phyloP scores from a whole-genome alignment of 2,329 filamentous ascomycete genomes.

The Aureobasidium sp. region DNA sequence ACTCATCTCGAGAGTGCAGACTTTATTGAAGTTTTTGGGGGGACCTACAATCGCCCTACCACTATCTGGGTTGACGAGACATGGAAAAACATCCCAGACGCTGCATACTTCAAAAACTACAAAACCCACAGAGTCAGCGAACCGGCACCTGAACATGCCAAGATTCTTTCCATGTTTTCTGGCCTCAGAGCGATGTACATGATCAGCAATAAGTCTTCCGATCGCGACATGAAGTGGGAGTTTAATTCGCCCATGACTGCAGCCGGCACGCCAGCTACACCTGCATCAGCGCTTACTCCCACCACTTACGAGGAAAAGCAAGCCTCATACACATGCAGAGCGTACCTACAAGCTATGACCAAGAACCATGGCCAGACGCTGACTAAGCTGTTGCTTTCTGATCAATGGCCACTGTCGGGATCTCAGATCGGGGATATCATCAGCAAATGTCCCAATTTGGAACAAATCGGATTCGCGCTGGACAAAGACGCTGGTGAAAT shows the following conservation, averaged over 20 bases:
- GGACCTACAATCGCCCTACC: constrained; percentile 50
- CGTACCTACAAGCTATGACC: constrained; percentile 59
- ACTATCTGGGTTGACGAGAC: constrained; percentile 33
- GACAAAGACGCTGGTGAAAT: constrained; percentile 53
- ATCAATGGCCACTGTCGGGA: constrained; percentile 59
- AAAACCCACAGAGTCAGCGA: constrained; percentile 26
- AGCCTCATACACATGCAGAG: constrained; percentile 44
- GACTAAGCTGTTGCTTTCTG: constrained; percentile 62
- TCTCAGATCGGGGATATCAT: constrained; percentile 57
- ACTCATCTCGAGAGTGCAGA: constrained; percentile 53
- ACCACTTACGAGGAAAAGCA: constrained; percentile 33
- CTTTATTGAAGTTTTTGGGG: constrained; percentile 58
- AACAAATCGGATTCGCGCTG: constrained; percentile 63
- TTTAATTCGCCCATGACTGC: not conserved
- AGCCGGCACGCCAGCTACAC: not conserved
- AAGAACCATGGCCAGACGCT: constrained; percentile 57
- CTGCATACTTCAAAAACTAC: constrained; percentile 29
- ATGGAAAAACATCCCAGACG: constrained; percentile 23
- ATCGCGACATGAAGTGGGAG: not conserved
- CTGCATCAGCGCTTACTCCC: not conserved
- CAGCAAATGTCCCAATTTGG: constrained; percentile 61
- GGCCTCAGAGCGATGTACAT: constrained; percentile 60
- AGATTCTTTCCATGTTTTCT: constrained; percentile 46
- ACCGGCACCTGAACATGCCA: constrained; percentile 40
- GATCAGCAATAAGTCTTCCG: constrained; percentile 40